phyloP scores from a whole-genome alignment of 306 rosid species.

The Quercus bicolor region DNA sequence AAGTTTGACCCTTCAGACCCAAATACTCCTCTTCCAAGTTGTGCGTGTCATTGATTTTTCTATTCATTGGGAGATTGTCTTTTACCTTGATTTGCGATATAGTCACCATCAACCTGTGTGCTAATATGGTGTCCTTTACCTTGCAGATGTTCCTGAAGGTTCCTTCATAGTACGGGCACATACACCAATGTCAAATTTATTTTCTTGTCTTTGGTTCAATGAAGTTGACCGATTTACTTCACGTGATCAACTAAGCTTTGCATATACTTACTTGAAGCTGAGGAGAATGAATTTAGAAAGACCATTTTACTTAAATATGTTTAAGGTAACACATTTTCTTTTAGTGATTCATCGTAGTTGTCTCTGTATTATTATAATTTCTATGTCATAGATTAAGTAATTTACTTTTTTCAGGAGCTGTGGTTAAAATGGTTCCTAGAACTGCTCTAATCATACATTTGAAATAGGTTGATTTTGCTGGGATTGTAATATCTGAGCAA shows the following conservation, averaged over 20 bases:
- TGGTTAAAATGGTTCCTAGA: not conserved
- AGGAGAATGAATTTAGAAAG: conserved; percentile 71
- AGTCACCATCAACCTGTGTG: conserved; percentile 8
- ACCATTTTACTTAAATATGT: conserved; percentile 71
- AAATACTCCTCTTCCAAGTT: conserved; percentile 69
- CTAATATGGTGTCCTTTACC: conserved; percentile 17
- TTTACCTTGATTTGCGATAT: not conserved
- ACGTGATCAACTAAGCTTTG: conserved; percentile 97
- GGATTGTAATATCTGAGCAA: not conserved
- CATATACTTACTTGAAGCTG: conserved; percentile 76
- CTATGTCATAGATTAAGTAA: not conserved
- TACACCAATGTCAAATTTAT: conserved; percentile 86
- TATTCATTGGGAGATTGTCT: conserved; percentile 25
- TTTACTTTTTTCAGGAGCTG: not conserved
- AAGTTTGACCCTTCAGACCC: conserved; percentile 62
- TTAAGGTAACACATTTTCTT: conserved; percentile 51
- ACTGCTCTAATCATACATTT: not conserved
- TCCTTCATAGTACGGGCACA: conserved; percentile 92
- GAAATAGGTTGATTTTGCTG: not conserved
- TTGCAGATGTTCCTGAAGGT: conserved; percentile 95
- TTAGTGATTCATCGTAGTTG: conserved; percentile 6
- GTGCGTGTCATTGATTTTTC: conserved; percentile 46
- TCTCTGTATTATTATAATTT: not conserved
- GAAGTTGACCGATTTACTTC: conserved; percentile 95
- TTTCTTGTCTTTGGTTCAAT: conserved; percentile 97